These are phyloP conservation scores for Mycena galericulata DNA, from an alignment of 768 basidiomycete genomes.

Conservation along the genomic window DNA sequence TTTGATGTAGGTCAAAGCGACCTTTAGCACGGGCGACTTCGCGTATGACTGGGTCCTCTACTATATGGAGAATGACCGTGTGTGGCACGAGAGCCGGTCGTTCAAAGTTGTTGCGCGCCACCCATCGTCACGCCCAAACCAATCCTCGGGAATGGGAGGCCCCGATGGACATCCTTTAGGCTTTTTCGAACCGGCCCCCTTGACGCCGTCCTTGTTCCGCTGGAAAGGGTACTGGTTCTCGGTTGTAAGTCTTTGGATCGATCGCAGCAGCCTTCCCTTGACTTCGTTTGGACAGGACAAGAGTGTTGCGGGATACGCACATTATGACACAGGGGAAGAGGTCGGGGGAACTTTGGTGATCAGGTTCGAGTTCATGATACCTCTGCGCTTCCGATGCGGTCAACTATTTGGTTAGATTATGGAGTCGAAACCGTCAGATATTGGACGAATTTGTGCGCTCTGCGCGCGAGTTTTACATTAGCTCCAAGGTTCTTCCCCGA, in stretches of 20 bases:
- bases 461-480: slow-evolving; percentile 22
- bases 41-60: slow-evolving; percentile 25
- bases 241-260: not conserved
- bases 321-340: slow-evolving; percentile 28
- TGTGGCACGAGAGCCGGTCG: slow-evolving; percentile 27
- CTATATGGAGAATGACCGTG: slow-evolving; percentile 26
- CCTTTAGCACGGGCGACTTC: slow-evolving; percentile 21
- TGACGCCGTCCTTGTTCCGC: slow-evolving; percentile 22
- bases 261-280: not conserved
- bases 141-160: slow-evolving; percentile 3
- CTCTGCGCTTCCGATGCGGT: not conserved
- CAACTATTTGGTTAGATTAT: not conserved
- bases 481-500: slow-evolving; percentile 20
- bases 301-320: slow-evolving; percentile 12
- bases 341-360: slow-evolving; percentile 20
- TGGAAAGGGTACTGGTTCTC: slow-evolving; percentile 30
- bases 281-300: slow-evolving; percentile 3
- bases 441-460: slow-evolving; percentile 23
- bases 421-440: slow-evolving; percentile 22
- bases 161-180: slow-evolving; percentile 24
- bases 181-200: slow-evolving; percentile 16
- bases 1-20: slow-evolving; percentile 8
- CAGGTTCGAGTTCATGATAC: not conserved
- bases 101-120: slow-evolving; percentile 31
- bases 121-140: slow-evolving; percentile 12